Evolutionary conservation across 805 yeast species (phyloP), one percentile per base, ranked within the genome.

Genomic region (Teunomyces kruisii): DNA sequence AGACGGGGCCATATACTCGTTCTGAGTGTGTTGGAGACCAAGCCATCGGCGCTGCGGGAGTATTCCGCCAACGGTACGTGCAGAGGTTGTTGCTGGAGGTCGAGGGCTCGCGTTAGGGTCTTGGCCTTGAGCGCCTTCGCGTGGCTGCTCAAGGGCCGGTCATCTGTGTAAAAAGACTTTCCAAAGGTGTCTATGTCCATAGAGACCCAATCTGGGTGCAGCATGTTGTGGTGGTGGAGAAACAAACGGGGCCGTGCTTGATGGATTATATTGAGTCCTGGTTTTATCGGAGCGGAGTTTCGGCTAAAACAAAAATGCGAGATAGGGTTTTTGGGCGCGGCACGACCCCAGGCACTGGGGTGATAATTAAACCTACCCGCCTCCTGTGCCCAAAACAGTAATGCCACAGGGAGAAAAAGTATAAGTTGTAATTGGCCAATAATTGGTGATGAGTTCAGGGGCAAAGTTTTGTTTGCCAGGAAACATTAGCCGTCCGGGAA

Each of bases 1-100:
- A 81, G 55, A 3, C 70, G 24, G 0, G 84, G 83, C 88, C 88
- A 83, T 1, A 71, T 62, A 33, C 67, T 56, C 2, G 61, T 30
- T 38, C 87, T 61, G 32, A 74, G 49, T 4, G 67, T 67, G 40
- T 64, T 63, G 50, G 56, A 63, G 6, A 81, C 55, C 13, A 80
- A 57, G 0, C 86, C 85, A 31, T 72, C 76, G 39, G 76, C 64
- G 0, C 79, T 67, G 22, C 72, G 57, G 46, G 77, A 68, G 33
- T 70, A 64, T 32, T 63, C 64, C 9, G 52, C 45, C 51, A 64
- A 45, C 57, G 31, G 22, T 9, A 14, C 15, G 12, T 3, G 15
- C 6, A n/a, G 32, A 4, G 15, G 29, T 22, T 22, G 29, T 7
- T 37, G 33, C 17, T 32, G 9, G 15, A 32, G 55, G 49, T 29